phyloP scores from a whole-genome alignment of 108 stramenopile species.

The Phaeodactylum tricornutum region DNA sequence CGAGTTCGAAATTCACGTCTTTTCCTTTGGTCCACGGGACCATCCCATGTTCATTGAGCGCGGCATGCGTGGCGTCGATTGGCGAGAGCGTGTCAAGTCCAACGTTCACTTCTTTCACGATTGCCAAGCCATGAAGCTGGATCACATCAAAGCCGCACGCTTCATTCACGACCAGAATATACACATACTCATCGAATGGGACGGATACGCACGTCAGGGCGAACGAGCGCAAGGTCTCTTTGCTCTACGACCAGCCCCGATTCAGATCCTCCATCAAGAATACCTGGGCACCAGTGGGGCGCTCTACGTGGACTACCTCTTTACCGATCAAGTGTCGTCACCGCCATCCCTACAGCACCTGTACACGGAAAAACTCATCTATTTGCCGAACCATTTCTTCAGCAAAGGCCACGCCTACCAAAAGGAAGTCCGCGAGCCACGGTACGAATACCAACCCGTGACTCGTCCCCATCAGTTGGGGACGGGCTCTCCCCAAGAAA shows the following conservation, averaged over 20 bases:
- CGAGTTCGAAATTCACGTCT: conserved; percentile 69
- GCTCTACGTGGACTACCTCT: conserved; percentile 68
- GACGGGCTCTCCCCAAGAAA: conserved; percentile 62
- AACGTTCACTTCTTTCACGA: conserved; percentile 77
- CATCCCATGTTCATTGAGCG: conserved; percentile 50
- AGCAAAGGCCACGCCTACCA: conserved; percentile 78
- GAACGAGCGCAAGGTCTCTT: conserved; percentile 73
- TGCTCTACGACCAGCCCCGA: conserved; percentile 67
- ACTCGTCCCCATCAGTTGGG: conserved; percentile 45
- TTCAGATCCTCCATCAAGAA: conserved; percentile 80
- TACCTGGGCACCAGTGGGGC: conserved; percentile 76
- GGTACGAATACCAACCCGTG: conserved; percentile 40
- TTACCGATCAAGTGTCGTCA: conserved; percentile 56
- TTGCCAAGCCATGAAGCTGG: conserved; percentile 28
- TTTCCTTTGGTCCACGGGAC: conserved; percentile 61
- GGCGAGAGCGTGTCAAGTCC: conserved; percentile 60
- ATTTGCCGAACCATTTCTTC: conserved; percentile 80
- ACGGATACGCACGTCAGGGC: conserved; percentile 77
- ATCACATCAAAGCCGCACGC: conserved; percentile 61
- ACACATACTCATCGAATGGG: conserved; percentile 79
- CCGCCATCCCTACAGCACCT: conserved; percentile 39
- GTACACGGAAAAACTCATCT: conserved; percentile 75
- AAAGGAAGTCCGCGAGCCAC: conserved; percentile 44
- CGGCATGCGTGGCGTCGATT: conserved; percentile 79
- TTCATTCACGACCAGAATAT: conserved; percentile 63